Percentiles rank a stretch among this genome's conserved stretches.
These are phyloP conservation scores for Leishmania arabica DNA, from an alignment of 208 protist genomes.

Conservation along the genomic window DNA sequence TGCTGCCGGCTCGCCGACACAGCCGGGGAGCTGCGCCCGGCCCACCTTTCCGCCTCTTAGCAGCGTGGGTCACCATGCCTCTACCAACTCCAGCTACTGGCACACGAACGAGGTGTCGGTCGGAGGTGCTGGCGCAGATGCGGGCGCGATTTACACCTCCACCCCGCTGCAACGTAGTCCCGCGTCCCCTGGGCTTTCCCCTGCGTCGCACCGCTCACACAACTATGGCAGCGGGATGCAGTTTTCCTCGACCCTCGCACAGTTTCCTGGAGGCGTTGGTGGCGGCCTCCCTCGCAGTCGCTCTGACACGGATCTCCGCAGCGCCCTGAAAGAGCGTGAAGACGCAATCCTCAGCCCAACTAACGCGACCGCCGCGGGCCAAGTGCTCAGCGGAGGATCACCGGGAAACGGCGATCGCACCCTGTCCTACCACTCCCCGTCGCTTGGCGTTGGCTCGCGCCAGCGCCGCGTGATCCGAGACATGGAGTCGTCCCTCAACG, in stretches of 20 bases:
- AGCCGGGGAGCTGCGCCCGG: background rate
- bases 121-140: background rate
- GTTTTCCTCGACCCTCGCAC: background rate
- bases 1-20: background rate
- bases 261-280: background rate
- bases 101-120: constrained; percentile 5
- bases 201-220: background rate
- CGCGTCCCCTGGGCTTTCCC: background rate
- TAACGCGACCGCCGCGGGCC: background rate
- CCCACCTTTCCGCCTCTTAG: constrained; percentile 1
- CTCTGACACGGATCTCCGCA: constrained; percentile 29
- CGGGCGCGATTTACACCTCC: background rate
- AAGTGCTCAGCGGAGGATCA: background rate
- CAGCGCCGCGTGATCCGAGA: constrained; percentile 29
- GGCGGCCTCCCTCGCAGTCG: constrained; percentile 12
- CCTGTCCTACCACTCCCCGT: background rate
- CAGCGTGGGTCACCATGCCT: constrained; percentile 5
- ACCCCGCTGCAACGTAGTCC: constrained; percentile 15
- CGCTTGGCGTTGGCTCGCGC: constrained; percentile 8
- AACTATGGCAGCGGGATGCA: background rate
- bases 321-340: constrained; percentile 23
- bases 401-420: background rate
- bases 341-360: background rate
- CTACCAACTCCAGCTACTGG: constrained; percentile 2
- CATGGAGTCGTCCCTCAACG: constrained; percentile 20